Conservation (phyloP, 2,329 filamentous ascomycete species). For the Alternaria atra region DNA sequence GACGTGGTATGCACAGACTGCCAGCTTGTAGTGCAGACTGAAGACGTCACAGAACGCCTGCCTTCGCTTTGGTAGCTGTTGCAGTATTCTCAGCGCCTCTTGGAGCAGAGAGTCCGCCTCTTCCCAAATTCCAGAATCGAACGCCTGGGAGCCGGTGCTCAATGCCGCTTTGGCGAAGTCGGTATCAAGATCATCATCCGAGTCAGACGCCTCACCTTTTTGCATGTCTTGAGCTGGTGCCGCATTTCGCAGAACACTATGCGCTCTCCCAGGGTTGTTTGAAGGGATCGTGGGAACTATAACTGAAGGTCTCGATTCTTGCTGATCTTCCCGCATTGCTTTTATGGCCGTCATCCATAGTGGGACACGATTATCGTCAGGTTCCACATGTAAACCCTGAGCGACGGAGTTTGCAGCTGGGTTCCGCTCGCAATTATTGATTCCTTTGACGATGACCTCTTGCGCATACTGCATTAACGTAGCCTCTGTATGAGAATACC, state of each 20-base stretch:
- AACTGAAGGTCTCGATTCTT: background rate
- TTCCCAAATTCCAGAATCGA: conserved; percentile 31
- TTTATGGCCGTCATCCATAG: conserved; percentile 21
- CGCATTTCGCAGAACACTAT: background rate
- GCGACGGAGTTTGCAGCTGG: conserved; percentile 1
- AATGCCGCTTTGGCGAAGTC: conserved; percentile 40
- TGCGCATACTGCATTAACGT: conserved; percentile 22
- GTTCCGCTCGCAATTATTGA: background rate
- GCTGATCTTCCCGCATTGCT: conserved; percentile 10
- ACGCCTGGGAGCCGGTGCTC: conserved; percentile 32
- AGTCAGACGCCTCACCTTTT: conserved; percentile 15
- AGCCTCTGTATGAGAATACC: conserved; percentile 19
- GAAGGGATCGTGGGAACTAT: background rate
- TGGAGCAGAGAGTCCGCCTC: conserved; percentile 38
- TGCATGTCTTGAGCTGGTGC: background rate
- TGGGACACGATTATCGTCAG: conserved; percentile 1
- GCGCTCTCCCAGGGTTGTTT: background rate
- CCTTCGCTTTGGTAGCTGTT: conserved; percentile 27
- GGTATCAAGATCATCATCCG: conserved; percentile 36
- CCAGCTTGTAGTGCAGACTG: conserved; percentile 38
- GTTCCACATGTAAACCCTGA: background rate
- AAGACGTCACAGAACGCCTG: conserved; percentile 35
- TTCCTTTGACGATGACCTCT: conserved; percentile 18
- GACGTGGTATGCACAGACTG: conserved; percentile 37
- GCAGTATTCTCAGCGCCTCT: conserved; percentile 36